Evolutionary conservation across 768 basidiomycete genomes (phyloP), one percentile per base, ranked within the genome.

Genomic region (Boletus edulis): DNA sequence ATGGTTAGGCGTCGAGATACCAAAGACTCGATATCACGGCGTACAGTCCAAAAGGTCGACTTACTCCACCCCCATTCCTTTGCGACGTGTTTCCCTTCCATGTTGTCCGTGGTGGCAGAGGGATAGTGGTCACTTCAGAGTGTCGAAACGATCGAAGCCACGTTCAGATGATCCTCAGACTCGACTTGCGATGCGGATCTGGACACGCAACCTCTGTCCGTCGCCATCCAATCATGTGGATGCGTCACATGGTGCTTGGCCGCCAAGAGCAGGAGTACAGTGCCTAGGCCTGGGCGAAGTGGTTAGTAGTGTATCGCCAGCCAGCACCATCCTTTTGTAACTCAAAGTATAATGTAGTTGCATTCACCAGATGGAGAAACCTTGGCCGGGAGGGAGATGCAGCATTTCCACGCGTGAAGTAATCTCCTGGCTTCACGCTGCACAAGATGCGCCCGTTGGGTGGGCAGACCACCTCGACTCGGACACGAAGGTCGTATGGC

Each of bases 131-230:
- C 11, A 78, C 78, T 29, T 84, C 80, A 0, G 73, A 73, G 64
- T 82, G 82, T 13, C 71, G 76, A 65, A 87, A 87, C 11, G 68
- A 77, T 54, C 85, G 69, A 49, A 78, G 45, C 3, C 79, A 79
- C 1, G 75, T 79, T 47, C 84, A 73, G 9, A 67, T 67, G 20
- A 87, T 82, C 59, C 67, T 77, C 66, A 86, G 61, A 12, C 74
- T 70, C 5, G 84, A 85, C 42, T 74, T 78, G 68, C 86, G 86
- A 52, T 84, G 69, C 2, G 85, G 85, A 64, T 87, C 86, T 0
- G 84, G 86, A 60, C 85, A 87, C 0, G 84, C 85, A 27, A 87
- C 68, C 59, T 84, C 80, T 77, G 55, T 87, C 85, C 2, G 83
- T 83, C 8, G 82, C 72, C 80, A 87, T 86, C 84, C 86, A 86